Percentiles rank a stretch among this genome's conserved stretches.
Conservation (phyloP, 78 protist species). For the Pelomyxa schiedti region DNA sequence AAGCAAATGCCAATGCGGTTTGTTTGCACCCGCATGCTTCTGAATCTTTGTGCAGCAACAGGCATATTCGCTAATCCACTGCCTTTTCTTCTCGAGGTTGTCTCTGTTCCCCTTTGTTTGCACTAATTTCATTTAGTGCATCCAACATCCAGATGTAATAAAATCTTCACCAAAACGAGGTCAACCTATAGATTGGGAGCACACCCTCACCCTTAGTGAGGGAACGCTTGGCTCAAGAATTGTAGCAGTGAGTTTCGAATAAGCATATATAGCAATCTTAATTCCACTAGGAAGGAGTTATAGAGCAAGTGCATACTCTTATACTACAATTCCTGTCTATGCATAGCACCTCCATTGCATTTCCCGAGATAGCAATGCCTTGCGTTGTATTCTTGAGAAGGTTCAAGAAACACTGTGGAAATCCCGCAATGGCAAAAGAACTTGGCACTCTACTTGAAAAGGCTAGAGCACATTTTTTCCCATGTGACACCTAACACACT, state of each 20-base stretch:
- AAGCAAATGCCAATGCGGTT: constrained; percentile 62
- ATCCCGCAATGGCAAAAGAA: constrained; percentile 5
- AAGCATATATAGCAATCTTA: no score
- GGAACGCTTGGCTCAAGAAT: no score
- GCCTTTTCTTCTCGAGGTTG: constrained; percentile 30
- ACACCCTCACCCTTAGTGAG: no score
- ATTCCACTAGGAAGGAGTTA: no score
- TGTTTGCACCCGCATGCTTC: constrained; percentile 21
- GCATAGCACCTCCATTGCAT: constrained; percentile 41
- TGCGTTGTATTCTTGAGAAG: constrained; percentile 1
- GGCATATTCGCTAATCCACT: constrained; percentile 29
- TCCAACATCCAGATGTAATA: no score
- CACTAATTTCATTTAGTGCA: no score
- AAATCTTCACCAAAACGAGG: no score
- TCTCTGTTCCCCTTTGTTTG: no score
- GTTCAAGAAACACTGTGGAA: neutral
- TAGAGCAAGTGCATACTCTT: neutral
- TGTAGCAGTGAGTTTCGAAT: no score
- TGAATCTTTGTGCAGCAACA: constrained; percentile 16
- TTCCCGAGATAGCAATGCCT: constrained; percentile 68
- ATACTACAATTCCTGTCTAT: constrained; percentile 19
- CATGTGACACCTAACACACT: neutral
- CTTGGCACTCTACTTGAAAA: constrained; percentile 13
- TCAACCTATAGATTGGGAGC: no score
- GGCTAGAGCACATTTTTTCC: constrained; percentile 2